phyloP scores from a whole-genome alignment of 495 filamentous ascomycete species.

The Pseudomonodictys pantanalensis region DNA sequence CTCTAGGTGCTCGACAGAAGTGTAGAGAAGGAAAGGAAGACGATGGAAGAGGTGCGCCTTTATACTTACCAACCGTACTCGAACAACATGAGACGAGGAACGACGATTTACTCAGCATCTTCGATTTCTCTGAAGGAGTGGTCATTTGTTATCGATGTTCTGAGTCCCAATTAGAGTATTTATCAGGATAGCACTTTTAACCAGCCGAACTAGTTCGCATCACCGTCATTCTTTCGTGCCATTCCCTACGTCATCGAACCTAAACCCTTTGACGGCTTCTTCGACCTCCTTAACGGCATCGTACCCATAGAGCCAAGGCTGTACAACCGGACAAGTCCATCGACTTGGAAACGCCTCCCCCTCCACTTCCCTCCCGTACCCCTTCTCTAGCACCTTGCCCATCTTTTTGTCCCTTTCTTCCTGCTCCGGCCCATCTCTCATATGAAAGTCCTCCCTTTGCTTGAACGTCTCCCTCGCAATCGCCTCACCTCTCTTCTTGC shows the following conservation, averaged over 20 bases:
- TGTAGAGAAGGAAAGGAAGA: too few species aligned
- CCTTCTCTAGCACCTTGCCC: neutral
- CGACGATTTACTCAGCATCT: too few species aligned
- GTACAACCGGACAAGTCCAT: constrained; percentile 27
- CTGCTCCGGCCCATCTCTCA: constrained; percentile 29
- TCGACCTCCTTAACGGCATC: constrained; percentile 30
- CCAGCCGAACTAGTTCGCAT: too few species aligned
- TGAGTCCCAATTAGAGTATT: too few species aligned
- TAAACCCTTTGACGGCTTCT: neutral
- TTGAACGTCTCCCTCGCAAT: constrained; percentile 27
- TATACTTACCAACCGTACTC: too few species aligned
- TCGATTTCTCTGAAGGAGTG: too few species aligned
- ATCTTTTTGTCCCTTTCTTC: constrained; percentile 26
- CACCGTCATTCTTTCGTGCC: neutral
- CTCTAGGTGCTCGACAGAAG: too few species aligned
- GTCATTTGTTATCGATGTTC: too few species aligned
- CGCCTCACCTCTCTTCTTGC: constrained; percentile 22
- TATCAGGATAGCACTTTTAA: too few species aligned
- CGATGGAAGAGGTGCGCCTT: too few species aligned
- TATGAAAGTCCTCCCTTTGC: constrained; percentile 26
- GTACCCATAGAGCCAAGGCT: constrained; percentile 30
- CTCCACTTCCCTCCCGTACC: neutral
- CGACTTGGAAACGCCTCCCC: constrained; percentile 17
- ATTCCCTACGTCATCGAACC: neutral
- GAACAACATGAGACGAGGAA: too few species aligned